Evolutionary conservation across 139 green algal genomes (phyloP), one percentile per base, ranked within the genome.

Genomic region (Nannochloris sp.): DNA sequence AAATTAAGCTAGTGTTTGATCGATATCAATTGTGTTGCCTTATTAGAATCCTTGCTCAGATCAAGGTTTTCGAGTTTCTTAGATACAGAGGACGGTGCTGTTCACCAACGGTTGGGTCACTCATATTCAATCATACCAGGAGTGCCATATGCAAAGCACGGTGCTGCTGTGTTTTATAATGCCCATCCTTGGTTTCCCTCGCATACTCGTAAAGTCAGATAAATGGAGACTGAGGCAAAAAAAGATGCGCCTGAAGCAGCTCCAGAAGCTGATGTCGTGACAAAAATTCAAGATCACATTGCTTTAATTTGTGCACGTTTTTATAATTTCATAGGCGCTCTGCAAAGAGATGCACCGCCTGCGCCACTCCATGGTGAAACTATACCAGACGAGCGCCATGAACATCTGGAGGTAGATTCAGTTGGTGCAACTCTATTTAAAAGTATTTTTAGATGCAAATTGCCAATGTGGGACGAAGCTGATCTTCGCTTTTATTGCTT

Each of bases 291-390:
- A 30, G 68, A 71, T 29, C 25, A 64, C 23, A 6, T 71, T 3
- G 61, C 12, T 3, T 31, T 36, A 7, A 27, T 76, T 23, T 71
- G 64, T n/a, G 48, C 31, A 19, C 60, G 45, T 27, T 39, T 76
- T 6, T 76, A 67, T 42, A 71, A 65, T 38, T 71, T 54, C 31
- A 34, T 76, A 14, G 68, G 68, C 5, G 60, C 68, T 10, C 34
- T 76, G 36, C 68, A 76, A 30, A 53, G 68, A 2, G 68, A 76
- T 42, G 68, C 68, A 23, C 61, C 61, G 3, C 61, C 68, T 4
- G 31, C 24, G 4, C 6, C 24, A 4, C 10, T 69, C 3, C 58
- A 69, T 32, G 53, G 56, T 4, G 68, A 71, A 36, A 4, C 24
- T 6, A 2, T 68, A 12, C 15, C 54, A 34, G 34, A 33, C 10